These are phyloP conservation scores for Epicoccum nigrum DNA, from an alignment of 2,329 filamentous ascomycete species.

Conservation along the genomic window DNA sequence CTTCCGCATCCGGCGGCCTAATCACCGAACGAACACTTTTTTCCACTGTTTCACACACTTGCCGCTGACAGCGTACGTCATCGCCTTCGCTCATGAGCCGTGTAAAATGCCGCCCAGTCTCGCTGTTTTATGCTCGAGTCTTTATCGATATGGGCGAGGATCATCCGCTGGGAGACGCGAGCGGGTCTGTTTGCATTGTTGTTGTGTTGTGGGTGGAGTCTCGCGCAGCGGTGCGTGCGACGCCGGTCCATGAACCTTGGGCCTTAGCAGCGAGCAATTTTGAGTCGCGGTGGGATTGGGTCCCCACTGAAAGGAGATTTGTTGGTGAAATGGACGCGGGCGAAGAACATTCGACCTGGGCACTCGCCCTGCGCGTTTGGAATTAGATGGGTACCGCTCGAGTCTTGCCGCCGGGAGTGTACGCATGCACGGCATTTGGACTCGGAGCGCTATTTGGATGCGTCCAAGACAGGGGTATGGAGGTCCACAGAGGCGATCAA, in stretches of 20 bases:
- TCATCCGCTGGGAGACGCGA: slow-evolving; percentile 13
- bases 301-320: slow-evolving; percentile 19
- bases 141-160: slow-evolving; percentile 24
- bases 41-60: slow-evolving; percentile 22
- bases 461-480: background rate
- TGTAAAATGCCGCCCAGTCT: slow-evolving; percentile 7
- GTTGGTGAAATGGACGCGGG: slow-evolving; percentile 12
- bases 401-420: slow-evolving; percentile 9
- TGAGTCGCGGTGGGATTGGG: slow-evolving; percentile 14
- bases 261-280: slow-evolving; percentile 17
- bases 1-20: slow-evolving; percentile 17
- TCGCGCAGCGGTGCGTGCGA: slow-evolving; percentile 21
- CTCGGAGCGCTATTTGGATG: slow-evolving; percentile 4
- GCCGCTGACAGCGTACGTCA: slow-evolving; percentile 32
- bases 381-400: slow-evolving; percentile 10
- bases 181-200: slow-evolving; percentile 11
- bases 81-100: slow-evolving; percentile 14
- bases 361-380: slow-evolving; percentile 12
- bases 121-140: slow-evolving; percentile 12
- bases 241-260: slow-evolving; percentile 21
- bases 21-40: slow-evolving; percentile 16
- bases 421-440: slow-evolving; percentile 9
- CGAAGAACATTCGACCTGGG: slow-evolving; percentile 15
- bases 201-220: slow-evolving; percentile 17
- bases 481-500: background rate